These are phyloP conservation scores for Penicillium argentinense DNA, from an alignment of 495 filamentous ascomycete species.

Conservation along the genomic window DNA sequence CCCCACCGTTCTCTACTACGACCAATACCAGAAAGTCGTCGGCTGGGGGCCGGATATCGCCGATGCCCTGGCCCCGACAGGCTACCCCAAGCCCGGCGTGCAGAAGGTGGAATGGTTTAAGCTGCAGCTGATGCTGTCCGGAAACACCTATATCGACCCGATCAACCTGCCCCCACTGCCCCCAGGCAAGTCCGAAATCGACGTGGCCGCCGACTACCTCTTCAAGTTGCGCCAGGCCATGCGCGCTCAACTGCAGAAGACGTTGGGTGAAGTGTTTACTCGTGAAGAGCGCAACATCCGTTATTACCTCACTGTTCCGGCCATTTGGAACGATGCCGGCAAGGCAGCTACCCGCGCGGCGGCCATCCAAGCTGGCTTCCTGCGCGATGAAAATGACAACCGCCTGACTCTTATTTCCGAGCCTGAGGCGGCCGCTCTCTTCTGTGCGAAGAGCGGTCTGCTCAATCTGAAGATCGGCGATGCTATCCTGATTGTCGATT, in stretches of 20 bases:
- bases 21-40: constrained; percentile 79
- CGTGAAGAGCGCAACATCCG: constrained; percentile 76
- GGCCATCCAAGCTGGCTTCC: constrained; percentile 74
- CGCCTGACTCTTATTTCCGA: constrained; percentile 73
- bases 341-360: constrained; percentile 76
- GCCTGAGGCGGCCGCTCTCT: constrained; percentile 75
- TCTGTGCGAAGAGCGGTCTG: constrained; percentile 75
- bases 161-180: constrained; percentile 78
- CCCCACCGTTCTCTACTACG: constrained; percentile 78
- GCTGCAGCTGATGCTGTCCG: constrained; percentile 76
- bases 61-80: constrained; percentile 74
- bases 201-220: constrained; percentile 77
- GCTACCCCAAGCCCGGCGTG: constrained; percentile 76
- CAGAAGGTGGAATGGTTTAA: constrained; percentile 88
- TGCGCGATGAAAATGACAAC: constrained; percentile 76
- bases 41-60: constrained; percentile 82
- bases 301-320: constrained; percentile 75
- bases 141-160: constrained; percentile 79
- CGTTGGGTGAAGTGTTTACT: constrained; percentile 72
- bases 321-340: constrained; percentile 80
- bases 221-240: constrained; percentile 78
- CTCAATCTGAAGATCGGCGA: constrained; percentile 75
- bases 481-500: constrained; percentile 77
- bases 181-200: constrained; percentile 76
- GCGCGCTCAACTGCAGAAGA: constrained; percentile 74